These are phyloP conservation scores for Thermoascus crustaceus DNA, from an alignment of 2,329 filamentous ascomycete species.

Conservation along the genomic window DNA sequence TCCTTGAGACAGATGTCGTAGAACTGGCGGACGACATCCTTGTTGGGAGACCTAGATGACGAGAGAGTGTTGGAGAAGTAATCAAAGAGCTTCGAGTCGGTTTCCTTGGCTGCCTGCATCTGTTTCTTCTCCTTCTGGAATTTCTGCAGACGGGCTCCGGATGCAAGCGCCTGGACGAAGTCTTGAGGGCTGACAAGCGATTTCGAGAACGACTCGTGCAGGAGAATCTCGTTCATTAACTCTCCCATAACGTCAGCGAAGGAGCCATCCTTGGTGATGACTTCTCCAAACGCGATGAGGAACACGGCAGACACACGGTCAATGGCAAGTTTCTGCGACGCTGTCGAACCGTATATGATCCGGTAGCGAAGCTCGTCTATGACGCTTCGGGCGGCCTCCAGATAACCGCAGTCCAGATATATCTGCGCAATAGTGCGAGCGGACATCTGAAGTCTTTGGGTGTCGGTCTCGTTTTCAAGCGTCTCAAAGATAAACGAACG, in stretches of 20 bases:
- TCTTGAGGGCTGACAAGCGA: constrained; percentile 23
- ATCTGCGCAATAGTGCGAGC: constrained; percentile 40
- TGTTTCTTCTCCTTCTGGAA: constrained; percentile 26
- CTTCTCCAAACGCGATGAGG: constrained; percentile 38
- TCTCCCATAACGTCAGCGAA: constrained; percentile 37
- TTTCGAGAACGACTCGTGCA: constrained; percentile 33
- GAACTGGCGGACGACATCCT: constrained; percentile 24
- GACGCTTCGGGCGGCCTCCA: constrained; percentile 33
- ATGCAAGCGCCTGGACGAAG: constrained; percentile 24
- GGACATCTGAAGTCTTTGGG: constrained; percentile 38
- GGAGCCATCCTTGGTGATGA: constrained; percentile 28
- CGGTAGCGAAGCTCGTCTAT: constrained; percentile 43
- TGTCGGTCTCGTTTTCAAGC: constrained; percentile 32
- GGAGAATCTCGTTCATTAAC: constrained; percentile 34
- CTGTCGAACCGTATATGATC: constrained; percentile 39
- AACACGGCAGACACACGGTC: constrained; percentile 37
- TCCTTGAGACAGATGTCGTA: constrained; percentile 26
- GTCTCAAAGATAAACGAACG: constrained; percentile 36
- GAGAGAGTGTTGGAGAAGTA: constrained; percentile 30
- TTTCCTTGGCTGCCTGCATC: constrained; percentile 18
- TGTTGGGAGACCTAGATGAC: constrained; percentile 17
- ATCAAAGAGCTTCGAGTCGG: constrained; percentile 27
- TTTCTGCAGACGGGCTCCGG: constrained; percentile 22
- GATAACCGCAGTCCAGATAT: constrained; percentile 38
- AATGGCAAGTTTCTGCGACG: constrained; percentile 19